These are phyloP conservation scores for Chalciporus pseudorubinellus DNA, from an alignment of 768 basidiomycete species.

Conservation along the genomic window DNA sequence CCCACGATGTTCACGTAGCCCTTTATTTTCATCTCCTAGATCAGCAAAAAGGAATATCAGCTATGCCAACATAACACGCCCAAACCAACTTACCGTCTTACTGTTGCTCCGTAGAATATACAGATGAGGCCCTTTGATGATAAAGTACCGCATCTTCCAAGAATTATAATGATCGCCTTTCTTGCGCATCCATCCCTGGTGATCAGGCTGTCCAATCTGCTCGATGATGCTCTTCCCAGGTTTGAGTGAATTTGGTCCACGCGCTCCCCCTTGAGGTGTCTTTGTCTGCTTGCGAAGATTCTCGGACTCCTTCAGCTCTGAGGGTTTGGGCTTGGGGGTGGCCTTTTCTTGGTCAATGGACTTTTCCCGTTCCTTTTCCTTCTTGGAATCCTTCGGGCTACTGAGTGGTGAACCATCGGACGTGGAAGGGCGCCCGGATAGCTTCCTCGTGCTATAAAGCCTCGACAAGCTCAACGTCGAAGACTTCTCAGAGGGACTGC, in stretches of 20 bases:
- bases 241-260: slow-evolving; percentile 41
- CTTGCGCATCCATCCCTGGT: slow-evolving; percentile 94
- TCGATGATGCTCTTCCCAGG: slow-evolving; percentile 75
- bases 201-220: slow-evolving; percentile 89
- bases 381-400: slow-evolving; percentile 23
- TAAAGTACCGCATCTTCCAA: slow-evolving; percentile 91
- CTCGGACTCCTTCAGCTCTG: slow-evolving; percentile 35
- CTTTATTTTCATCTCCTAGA: slow-evolving; percentile 89
- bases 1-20: slow-evolving; percentile 92
- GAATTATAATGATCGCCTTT: slow-evolving; percentile 88
- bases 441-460: slow-evolving; percentile 44
- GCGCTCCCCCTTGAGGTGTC: slow-evolving; percentile 27
- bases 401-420: slow-evolving; percentile 34
- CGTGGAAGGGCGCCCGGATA: slow-evolving; percentile 41
- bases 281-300: slow-evolving; percentile 57
- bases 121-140: slow-evolving; percentile 88
- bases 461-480: slow-evolving; percentile 49
- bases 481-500: slow-evolving; percentile 42
- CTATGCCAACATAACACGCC: neutral
- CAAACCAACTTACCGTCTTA: slow-evolving; percentile 35
- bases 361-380: slow-evolving; percentile 23
- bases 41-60: neutral
- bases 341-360: slow-evolving; percentile 22
- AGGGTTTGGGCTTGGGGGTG: slow-evolving; percentile 13
- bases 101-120: slow-evolving; percentile 83